Percentiles rank a stretch among this genome's conserved stretches.
These are phyloP conservation scores for Orbilia brochopaga DNA, from an alignment of 2,329 filamentous ascomycete species.

Conservation along the genomic window DNA sequence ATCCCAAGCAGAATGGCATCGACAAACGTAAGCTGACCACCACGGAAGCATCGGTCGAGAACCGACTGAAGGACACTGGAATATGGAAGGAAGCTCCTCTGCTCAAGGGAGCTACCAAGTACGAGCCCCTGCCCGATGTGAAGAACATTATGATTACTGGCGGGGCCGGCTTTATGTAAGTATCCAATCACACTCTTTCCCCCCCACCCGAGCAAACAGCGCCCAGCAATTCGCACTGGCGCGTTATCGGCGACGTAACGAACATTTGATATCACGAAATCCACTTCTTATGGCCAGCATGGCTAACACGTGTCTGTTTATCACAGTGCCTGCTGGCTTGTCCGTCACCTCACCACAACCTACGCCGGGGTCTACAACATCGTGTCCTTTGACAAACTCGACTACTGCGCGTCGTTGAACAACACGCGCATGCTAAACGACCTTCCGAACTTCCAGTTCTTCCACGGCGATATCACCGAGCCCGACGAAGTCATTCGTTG, in stretches of 20 bases:
- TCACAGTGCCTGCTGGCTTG: constrained; percentile 77
- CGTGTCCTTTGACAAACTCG: constrained; percentile 82
- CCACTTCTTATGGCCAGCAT: neutral
- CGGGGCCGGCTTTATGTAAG: constrained; percentile 84
- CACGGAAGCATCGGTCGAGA: constrained; percentile 50
- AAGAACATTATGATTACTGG: constrained; percentile 85
- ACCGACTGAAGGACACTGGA: constrained; percentile 64
- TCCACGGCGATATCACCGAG: constrained; percentile 78
- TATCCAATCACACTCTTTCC: constrained; percentile 37
- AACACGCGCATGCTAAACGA: constrained; percentile 74
- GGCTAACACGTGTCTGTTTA: constrained; percentile 45
- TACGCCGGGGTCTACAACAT: constrained; percentile 78
- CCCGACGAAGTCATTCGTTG: constrained; percentile 72
- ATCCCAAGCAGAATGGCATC: constrained; percentile 10
- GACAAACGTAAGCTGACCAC: constrained; percentile 29
- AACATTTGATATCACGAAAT: neutral
- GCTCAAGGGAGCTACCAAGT: constrained; percentile 72
- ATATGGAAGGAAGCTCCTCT: constrained; percentile 75
- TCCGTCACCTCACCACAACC: constrained; percentile 75
- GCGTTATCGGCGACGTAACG: neutral
- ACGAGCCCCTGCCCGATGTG: constrained; percentile 71
- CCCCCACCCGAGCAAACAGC: constrained; percentile 12
- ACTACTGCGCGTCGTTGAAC: constrained; percentile 80
- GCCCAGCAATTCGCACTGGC: neutral
- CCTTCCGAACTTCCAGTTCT: constrained; percentile 76